Evolutionary conservation across 345 rosid species (phyloP).

Genomic region (Syzygium jambos): DNA sequence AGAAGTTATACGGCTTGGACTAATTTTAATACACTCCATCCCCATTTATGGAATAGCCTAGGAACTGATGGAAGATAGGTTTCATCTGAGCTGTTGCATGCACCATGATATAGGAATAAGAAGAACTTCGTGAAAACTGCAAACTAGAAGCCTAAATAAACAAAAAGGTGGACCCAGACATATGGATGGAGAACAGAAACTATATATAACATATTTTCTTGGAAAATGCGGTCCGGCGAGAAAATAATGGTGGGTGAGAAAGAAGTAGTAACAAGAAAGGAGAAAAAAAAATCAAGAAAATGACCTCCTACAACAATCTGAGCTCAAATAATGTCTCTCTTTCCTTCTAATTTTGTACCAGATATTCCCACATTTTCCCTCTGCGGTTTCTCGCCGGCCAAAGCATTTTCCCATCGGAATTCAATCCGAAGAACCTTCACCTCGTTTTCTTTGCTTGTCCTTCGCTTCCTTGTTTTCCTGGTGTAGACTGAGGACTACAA

Average conservation of each 20-base stretch:
- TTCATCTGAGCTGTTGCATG: background rate
- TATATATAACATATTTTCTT: background rate
- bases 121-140: background rate
- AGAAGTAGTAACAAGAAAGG: background rate
- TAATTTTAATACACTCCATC: background rate
- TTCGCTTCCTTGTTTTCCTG: background rate
- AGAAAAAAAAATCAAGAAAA: background rate
- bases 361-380: background rate
- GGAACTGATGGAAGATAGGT: background rate
- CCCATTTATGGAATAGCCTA: background rate
- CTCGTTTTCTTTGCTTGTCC: too few relatives aligned
- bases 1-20: background rate
- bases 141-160: background rate
- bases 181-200: background rate
- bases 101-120: background rate
- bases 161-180: background rate
- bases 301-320: background rate
- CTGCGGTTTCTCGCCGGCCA: background rate
- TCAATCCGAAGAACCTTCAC: background rate
- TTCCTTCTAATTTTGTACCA: background rate
- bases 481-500: background rate
- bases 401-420: background rate
- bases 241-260: background rate
- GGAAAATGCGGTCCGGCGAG: background rate
- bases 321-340: background rate